Evolutionary conservation across 176 grass and related monocot genomes (phyloP).

Genomic region (Elymus sibiricus): DNA sequence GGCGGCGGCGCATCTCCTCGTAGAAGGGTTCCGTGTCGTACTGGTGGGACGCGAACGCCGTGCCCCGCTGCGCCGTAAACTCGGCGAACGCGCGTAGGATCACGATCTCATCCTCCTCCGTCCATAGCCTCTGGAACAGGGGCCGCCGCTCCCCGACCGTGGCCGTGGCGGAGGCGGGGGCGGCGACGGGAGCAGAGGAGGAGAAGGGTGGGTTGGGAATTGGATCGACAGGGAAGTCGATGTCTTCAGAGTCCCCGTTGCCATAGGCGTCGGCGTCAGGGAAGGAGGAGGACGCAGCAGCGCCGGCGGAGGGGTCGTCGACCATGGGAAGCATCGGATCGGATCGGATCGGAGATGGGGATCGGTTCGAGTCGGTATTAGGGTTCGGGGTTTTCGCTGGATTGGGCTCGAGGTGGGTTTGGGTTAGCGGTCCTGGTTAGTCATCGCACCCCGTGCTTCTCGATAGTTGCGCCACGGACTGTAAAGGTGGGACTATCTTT

Average conservation of each 20-base stretch:
- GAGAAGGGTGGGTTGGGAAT: constrained; percentile 32
- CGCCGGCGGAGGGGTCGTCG: constrained; percentile 42
- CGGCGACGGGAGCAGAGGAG: not conserved
- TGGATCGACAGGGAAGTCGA: constrained; percentile 28
- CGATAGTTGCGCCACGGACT: not conserved
- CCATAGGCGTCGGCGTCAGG: constrained; percentile 47
- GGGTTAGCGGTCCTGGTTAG: not conserved
- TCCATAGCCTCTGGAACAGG: constrained; percentile 94
- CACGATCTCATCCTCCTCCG: constrained; percentile 90
- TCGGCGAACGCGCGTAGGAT: constrained; percentile 86
- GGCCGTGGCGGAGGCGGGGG: not conserved
- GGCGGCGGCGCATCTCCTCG: constrained; percentile 82
- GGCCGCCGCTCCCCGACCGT: constrained; percentile 47
- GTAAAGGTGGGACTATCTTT: no score
- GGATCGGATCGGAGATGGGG: constrained; percentile 30
- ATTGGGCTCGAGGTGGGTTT: constrained; percentile 7
- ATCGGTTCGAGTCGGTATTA: constrained; percentile 39
- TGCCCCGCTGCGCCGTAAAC: constrained; percentile 77
- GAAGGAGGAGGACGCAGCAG: constrained; percentile 36
- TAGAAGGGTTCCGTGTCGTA: constrained; percentile 99
- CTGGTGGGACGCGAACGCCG: constrained; percentile 90
- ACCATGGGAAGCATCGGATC: constrained; percentile 44
- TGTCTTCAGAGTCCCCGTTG: constrained; percentile 54
- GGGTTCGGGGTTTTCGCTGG: constrained; percentile 27
- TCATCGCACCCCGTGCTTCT: not conserved